Base-by-base conservation (phyloP, 768 basidiomycete genomes). In the Tephrocybe sp. region DNA sequence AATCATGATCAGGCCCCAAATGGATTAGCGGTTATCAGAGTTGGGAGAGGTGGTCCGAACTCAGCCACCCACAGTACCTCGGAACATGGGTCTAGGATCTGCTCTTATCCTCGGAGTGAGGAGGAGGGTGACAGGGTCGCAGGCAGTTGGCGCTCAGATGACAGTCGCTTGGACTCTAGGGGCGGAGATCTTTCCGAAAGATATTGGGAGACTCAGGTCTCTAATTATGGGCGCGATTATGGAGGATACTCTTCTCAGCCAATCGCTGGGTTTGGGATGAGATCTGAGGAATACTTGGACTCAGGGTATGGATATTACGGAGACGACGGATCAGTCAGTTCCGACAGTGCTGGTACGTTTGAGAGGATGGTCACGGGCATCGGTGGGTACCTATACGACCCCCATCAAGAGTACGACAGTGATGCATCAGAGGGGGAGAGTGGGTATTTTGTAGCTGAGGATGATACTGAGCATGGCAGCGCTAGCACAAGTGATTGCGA, bases 21-120 rank as follows among this genome's bases (percentile, higher is more conserved):
- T 46, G 44, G 44, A 18, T 49, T 49, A 43, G 47, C 37, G 30
- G 42, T 56, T 21, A 47, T 53, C n/a, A 42, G 47, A 26, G 47
- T 56, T 15, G 18, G 55, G 54, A 37, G 49, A n/a, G 17, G 30
- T 38, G 11, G 24, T 10, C 28, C 30, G 14, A 25, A 12, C 12
- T 47, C 37, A 18, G 7, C 21, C 24, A 25, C 25, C 33, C 34
- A 12, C 17, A 33, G 25, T 45, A 34, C 23, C 34, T 37, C 41
- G 50, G 44, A 32, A 24, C 36, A n/a, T 21, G 49, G 32, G n/a
- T 42, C 32, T 5, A 28, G 20, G 15, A 25, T 24, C n/a, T 6
- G 20, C 32, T 25, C 20, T 30, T 12, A 12, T 38, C 44, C 45
- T 36, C 14, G 30, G 48, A n/a, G 38, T 17, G n/a, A n/a, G n/a